Evolutionary conservation across 176 grass and related monocot genomes (phyloP), one percentile per base, ranked within the genome.

Genomic region (Metroxylon sagu): DNA sequence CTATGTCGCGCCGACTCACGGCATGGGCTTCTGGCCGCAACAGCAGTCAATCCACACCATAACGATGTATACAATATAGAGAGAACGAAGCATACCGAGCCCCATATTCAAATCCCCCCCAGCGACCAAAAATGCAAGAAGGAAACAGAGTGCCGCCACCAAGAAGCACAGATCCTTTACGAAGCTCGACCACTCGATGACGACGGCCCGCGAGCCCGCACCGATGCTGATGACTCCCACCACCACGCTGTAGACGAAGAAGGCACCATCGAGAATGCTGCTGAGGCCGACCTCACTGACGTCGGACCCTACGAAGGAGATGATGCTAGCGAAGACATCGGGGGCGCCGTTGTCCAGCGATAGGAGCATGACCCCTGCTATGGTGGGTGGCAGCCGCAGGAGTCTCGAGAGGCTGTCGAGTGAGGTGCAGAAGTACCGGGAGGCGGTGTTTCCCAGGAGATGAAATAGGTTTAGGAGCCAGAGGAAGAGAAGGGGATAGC

Each of bases 371-470:
- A 77, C 86, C 10, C 91, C 91, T 0, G 83, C 91, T 26, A 96
- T 71, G 16, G 86, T 52, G 1, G 86, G 91, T 3, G 86, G 84
- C 2, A 96, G 72, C 2, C 76, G 76, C 1, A 96, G 80, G 19
- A 61, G 71, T 10, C 48, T 29, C 0, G 86, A 87, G 6, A 96
- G 80, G 5, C 71, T 82, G 65, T 82, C 78, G 0, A 90, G 71
- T 4, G 86, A 74, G 5, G 72, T 74, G 71, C 91, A 87, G 52
- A 96, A 96, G 83, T 85, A 90, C 3, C 50, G 50, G 0, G 86
- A 90, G 4, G 91, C 83, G 1, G 86, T 96, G 86, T 85, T 84
- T 16, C 86, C 91, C 17, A 96, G 86, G 23, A 96, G 68, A 79
- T 96, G 90, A 74, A 96, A 96, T 27, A 96, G 83, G 1, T 79